These are phyloP conservation scores for Waltergamsia citrina DNA, from an alignment of 2,329 filamentous ascomycete genomes.

Conservation along the genomic window DNA sequence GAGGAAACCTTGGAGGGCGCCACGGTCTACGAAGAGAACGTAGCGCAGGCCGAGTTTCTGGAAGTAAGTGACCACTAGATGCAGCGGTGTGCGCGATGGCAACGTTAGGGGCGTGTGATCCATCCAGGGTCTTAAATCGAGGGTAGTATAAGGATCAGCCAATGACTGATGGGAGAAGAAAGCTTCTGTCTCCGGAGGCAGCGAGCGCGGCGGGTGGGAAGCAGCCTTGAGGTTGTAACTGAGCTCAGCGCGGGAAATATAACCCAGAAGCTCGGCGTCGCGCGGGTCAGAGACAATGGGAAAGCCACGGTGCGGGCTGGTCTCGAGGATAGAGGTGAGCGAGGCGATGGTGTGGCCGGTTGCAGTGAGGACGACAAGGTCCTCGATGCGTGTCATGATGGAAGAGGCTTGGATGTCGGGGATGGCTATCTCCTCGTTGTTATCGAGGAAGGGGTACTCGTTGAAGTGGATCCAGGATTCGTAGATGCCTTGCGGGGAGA, in stretches of 20 bases:
- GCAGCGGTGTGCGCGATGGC: constrained; percentile 64
- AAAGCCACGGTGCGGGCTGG: constrained; percentile 79
- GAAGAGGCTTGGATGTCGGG: constrained; percentile 80
- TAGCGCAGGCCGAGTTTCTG: constrained; percentile 89
- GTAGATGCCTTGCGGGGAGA: constrained; percentile 89
- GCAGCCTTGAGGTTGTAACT: constrained; percentile 60
- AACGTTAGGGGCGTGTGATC: constrained; percentile 95
- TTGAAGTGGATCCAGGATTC: constrained; percentile 97
- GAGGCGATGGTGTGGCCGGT: constrained; percentile 78
- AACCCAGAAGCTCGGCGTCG: constrained; percentile 75
- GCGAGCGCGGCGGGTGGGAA: constrained; percentile 43
- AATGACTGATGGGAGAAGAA: constrained; percentile 80
- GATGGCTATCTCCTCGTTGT: constrained; percentile 63
- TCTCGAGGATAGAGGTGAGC: constrained; percentile 60
- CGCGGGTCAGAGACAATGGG: constrained; percentile 75
- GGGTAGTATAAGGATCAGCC: constrained; percentile 64
- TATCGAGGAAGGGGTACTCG: constrained; percentile 91
- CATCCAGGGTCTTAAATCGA: constrained; percentile 96
- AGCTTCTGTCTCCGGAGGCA: constrained; percentile 64
- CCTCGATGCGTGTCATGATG: constrained; percentile 88
- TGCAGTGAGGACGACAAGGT: constrained; percentile 79
- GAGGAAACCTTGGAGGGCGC: constrained; percentile 71
- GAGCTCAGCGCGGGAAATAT: constrained; percentile 88
- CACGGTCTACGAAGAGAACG: constrained; percentile 76
- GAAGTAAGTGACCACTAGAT: constrained; percentile 87